Percentiles rank a stretch among this genome's conserved stretches.
These are phyloP conservation scores for Nicotiana knightiana DNA, from an alignment of 257 asterid genomes.

Conservation along the genomic window DNA sequence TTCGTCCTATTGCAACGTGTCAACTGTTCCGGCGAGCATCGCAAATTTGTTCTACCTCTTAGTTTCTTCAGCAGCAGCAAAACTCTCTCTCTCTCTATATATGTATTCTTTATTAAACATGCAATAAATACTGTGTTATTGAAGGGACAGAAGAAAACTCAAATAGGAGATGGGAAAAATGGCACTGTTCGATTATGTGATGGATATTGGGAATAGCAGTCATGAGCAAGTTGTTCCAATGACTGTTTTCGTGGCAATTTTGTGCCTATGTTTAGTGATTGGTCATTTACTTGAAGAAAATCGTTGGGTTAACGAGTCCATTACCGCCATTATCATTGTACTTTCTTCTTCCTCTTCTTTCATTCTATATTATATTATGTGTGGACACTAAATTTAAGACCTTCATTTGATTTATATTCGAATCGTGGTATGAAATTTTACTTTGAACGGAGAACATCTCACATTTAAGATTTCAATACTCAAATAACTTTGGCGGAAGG, in stretches of 20 bases:
- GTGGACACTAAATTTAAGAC: background rate
- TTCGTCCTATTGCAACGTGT: too few relatives aligned
- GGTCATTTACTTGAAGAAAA: conserved; percentile 40
- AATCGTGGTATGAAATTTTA: background rate
- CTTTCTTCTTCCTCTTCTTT: background rate
- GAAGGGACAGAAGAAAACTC: background rate
- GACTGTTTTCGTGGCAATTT: conserved; percentile 33
- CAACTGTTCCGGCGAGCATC: too few relatives aligned
- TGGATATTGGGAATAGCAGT: background rate
- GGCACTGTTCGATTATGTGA: conserved; percentile 7
- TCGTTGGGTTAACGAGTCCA: conserved; percentile 47
- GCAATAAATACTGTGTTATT: background rate
- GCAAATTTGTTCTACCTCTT: too few relatives aligned
- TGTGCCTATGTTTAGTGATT: conserved; percentile 37
- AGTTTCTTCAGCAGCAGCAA: too few relatives aligned
- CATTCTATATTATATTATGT: background rate
- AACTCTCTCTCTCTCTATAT: too few relatives aligned
- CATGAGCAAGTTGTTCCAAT: conserved; percentile 29
- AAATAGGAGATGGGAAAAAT: background rate
- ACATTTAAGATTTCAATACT: background rate
- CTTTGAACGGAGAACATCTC: background rate
- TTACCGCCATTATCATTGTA: conserved; percentile 39
- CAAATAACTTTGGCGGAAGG: background rate
- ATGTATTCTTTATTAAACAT: background rate
- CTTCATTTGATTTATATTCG: background rate